Evolutionary conservation across 257 asterid species (phyloP).

Genomic region (Jacaranda copaia): DNA sequence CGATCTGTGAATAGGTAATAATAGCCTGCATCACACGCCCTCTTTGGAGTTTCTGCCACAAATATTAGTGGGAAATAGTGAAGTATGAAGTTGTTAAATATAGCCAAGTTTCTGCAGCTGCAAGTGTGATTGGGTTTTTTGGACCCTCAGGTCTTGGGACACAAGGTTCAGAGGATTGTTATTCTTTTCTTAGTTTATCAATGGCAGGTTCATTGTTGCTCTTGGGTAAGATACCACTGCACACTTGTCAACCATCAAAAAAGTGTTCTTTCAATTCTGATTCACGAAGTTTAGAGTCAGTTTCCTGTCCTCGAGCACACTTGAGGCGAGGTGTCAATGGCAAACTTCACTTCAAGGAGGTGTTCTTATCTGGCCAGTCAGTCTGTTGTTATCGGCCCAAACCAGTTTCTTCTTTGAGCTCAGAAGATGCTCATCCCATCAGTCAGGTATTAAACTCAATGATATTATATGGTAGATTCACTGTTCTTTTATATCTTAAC

Average conservation of each 20-base stretch:
- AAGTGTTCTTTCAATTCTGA: conserved; percentile 33
- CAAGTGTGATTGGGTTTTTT: conserved; percentile 10
- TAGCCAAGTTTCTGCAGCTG: conserved; percentile 9
- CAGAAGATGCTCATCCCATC: conserved; percentile 53
- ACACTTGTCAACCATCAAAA: conserved; percentile 42
- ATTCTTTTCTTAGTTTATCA: conserved; percentile 31
- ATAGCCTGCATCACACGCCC: background rate
- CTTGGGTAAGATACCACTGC: conserved; percentile 52
- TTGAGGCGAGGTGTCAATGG: conserved; percentile 24
- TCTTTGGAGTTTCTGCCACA: conserved; percentile 16
- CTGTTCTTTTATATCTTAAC: conserved; percentile 9
- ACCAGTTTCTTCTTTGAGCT: conserved; percentile 51
- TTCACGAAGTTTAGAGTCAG: conserved; percentile 39
- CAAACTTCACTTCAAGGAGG: conserved; percentile 45
- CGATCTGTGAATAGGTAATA: conserved; percentile 18
- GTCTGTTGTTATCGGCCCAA: conserved; percentile 42
- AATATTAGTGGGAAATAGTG: conserved; percentile 6
- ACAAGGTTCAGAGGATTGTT: conserved; percentile 27
- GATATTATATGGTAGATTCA: conserved; percentile 10
- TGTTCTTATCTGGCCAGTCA: conserved; percentile 38
- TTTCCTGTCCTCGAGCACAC: conserved; percentile 30
- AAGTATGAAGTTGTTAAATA: conserved; percentile 20
- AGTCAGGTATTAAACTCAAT: conserved; percentile 54
- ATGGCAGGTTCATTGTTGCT: conserved; percentile 63
- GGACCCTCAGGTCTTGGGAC: conserved; percentile 2